Conservation (phyloP, 2,329 filamentous ascomycete species). For the Cadophora luteo-olivacea region DNA sequence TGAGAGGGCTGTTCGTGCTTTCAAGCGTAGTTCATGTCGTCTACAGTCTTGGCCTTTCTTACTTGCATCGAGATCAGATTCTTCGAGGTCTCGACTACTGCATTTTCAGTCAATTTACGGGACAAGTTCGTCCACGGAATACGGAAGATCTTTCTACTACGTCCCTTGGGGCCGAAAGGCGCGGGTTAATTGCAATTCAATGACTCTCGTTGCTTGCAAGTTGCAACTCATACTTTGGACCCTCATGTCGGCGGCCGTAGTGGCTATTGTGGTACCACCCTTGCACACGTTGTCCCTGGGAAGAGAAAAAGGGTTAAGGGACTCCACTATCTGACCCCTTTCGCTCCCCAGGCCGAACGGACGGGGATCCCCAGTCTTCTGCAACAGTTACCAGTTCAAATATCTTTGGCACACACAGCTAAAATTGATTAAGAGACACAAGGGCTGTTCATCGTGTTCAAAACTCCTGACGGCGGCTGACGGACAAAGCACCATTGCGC, state of each 20-base stretch:
- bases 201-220: constrained; percentile 5
- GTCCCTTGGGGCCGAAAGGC: background rate
- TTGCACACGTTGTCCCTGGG: background rate
- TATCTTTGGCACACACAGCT: background rate
- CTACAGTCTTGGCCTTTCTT: constrained; percentile 1
- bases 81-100: background rate
- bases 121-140: background rate
- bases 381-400: background rate
- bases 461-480: background rate
- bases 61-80: background rate
- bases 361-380: background rate
- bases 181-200: background rate
- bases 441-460: background rate
- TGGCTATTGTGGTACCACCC: constrained; percentile 9
- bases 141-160: background rate
- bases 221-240: background rate
- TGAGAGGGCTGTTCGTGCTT: constrained; percentile 2
- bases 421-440: background rate
- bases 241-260: constrained; percentile 12
- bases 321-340: background rate
- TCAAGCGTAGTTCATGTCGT: constrained; percentile 4
- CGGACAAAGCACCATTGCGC: background rate
- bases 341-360: background rate
- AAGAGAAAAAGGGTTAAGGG: background rate
- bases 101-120: background rate